phyloP scores from a whole-genome alignment of 2,329 filamentous ascomycete genomes.

The Paradendryphiella salina region DNA sequence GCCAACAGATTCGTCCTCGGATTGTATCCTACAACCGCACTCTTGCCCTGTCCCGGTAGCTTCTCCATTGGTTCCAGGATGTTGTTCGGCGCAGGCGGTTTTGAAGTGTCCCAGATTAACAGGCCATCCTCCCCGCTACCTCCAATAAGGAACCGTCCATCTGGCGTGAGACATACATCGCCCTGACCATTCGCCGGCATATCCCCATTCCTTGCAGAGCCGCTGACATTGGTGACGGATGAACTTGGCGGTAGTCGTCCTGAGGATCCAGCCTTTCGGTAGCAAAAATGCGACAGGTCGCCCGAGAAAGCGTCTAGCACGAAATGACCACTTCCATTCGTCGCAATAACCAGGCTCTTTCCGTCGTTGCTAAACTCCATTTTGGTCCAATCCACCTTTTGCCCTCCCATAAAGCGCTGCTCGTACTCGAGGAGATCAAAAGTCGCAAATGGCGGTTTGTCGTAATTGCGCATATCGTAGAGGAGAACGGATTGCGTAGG shows the following conservation, averaged over 20 bases:
- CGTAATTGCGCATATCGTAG: constrained; percentile 92
- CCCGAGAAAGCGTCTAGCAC: constrained; percentile 93
- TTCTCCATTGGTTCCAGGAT: constrained; percentile 66
- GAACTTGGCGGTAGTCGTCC: constrained; percentile 52
- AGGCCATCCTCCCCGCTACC: constrained; percentile 73
- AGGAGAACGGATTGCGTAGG: constrained; percentile 78
- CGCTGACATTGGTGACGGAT: constrained; percentile 56
- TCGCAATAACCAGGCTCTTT: constrained; percentile 81
- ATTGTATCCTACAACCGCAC: constrained; percentile 81
- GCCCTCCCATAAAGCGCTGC: constrained; percentile 47
- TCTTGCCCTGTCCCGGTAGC: constrained; percentile 64
- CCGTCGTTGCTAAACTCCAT: constrained; percentile 97
- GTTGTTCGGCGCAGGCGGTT: constrained; percentile 57
- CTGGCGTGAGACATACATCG: constrained; percentile 86
- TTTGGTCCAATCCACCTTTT: constrained; percentile 75
- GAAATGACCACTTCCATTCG: constrained; percentile 82
- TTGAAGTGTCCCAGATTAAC: constrained; percentile 79
- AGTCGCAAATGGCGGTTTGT: constrained; percentile 83
- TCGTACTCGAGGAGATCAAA: constrained; percentile 78
- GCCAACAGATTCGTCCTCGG: constrained; percentile 90
- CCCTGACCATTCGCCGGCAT: constrained; percentile 57
- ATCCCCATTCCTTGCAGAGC: constrained; percentile 52
- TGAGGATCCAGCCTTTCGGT: constrained; percentile 50
- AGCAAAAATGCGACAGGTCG: constrained; percentile 71
- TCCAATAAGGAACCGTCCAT: constrained; percentile 85